Percentiles rank a stretch among this genome's conserved stretches.
Conservation (phyloP, 495 filamentous ascomycete genomes). For the Penicillium paxilli region DNA sequence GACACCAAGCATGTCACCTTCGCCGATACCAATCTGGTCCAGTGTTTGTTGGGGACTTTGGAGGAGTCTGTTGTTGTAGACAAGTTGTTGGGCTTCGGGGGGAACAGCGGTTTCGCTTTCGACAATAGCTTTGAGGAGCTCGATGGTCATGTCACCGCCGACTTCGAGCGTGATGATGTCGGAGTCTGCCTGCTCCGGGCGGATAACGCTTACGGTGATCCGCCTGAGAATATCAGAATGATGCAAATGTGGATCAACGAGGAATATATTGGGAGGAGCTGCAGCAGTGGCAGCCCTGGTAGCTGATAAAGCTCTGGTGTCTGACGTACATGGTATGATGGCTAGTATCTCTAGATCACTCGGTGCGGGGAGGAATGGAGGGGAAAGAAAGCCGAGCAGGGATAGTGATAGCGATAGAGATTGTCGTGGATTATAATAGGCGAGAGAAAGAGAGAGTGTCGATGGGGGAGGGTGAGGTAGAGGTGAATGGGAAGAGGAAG, state of each 20-base stretch:
- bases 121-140: conserved; percentile 83
- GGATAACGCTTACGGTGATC: conserved; percentile 83
- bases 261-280: background rate
- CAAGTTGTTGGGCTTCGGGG: conserved; percentile 56
- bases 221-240: conserved; percentile 49
- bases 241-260: background rate
- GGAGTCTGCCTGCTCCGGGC: conserved; percentile 67
- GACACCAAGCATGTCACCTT: conserved; percentile 91
- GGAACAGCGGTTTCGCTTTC: conserved; percentile 60
- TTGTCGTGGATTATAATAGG: too few species aligned
- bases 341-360: background rate
- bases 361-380: conserved; percentile 2
- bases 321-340: background rate
- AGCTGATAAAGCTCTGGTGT: background rate
- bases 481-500: background rate
- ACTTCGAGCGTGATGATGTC: conserved; percentile 86
- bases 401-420: too few species aligned
- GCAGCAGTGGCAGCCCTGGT: background rate
- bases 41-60: conserved; percentile 75
- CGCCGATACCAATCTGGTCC: conserved; percentile 74
- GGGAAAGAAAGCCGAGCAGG: background rate
- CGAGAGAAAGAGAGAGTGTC: background rate
- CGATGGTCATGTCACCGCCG: conserved; percentile 78
- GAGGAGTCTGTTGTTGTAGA: conserved; percentile 86
- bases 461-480: background rate